phyloP scores from a whole-genome alignment of 2,329 filamentous ascomycete species.

The Colletotrichum filicis region DNA sequence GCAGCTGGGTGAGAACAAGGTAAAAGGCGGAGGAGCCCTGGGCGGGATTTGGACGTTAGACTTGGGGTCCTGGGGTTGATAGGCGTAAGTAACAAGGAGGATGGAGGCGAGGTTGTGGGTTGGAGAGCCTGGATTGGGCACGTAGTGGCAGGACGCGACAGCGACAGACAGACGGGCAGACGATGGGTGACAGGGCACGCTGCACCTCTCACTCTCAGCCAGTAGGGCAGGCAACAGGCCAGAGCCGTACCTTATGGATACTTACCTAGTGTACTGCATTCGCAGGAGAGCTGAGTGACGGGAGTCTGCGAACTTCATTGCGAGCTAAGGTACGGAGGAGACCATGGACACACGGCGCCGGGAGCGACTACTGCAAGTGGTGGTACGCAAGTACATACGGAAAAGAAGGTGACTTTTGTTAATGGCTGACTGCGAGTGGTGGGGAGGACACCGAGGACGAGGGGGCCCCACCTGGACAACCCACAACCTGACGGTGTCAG shows the following conservation, averaged over 20 bases:
- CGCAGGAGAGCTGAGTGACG: no score
- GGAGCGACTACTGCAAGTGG: neutral
- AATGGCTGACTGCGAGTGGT: slow-evolving; percentile 13
- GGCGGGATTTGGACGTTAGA: slow-evolving; percentile 23
- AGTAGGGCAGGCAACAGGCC: no score
- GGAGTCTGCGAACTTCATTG: no score
- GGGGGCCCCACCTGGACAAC: slow-evolving; percentile 15
- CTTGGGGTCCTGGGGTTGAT: slow-evolving; percentile 41
- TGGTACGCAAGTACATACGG: neutral
- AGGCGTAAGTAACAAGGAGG: slow-evolving; percentile 33
- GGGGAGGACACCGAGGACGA: slow-evolving; percentile 12
- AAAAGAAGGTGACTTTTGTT: slow-evolving; percentile 13
- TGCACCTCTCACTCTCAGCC: no score
- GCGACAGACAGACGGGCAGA: neutral
- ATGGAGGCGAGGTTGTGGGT: slow-evolving; percentile 32
- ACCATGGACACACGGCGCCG: neutral
- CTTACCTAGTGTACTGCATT: no score
- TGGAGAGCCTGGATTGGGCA: slow-evolving; percentile 27
- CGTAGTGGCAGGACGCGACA: neutral
- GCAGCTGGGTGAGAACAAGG: neutral
- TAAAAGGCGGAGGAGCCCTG: neutral
- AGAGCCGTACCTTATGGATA: no score
- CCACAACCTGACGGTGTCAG: slow-evolving; percentile 29
- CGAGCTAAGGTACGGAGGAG: neutral
- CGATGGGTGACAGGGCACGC: no score